Evolutionary conservation across 495 filamentous ascomycete genomes (phyloP).

Genomic region (Filosporella fistucella): DNA sequence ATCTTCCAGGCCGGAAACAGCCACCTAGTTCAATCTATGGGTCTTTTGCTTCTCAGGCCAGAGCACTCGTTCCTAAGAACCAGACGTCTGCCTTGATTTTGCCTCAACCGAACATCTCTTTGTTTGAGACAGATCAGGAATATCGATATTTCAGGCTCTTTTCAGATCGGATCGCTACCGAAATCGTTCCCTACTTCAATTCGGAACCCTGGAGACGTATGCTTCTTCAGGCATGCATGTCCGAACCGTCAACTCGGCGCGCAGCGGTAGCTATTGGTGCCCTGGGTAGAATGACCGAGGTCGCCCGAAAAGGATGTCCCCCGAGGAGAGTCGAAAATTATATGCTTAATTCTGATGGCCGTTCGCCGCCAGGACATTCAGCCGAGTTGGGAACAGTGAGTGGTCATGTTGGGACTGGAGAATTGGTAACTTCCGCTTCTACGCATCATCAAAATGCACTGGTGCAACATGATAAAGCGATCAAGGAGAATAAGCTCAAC

Average conservation of each 20-base stretch:
- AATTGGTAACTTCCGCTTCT: background rate
- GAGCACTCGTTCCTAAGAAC: conserved; percentile 7
- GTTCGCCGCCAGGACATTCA: background rate
- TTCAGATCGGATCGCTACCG: conserved; percentile 44
- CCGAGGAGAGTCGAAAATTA: background rate
- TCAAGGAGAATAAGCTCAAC: conserved; percentile 6
- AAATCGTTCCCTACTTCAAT: conserved; percentile 56
- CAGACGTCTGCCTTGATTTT: background rate
- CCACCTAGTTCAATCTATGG: conserved; percentile 8
- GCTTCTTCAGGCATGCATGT: conserved; percentile 53
- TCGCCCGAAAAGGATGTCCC: background rate
- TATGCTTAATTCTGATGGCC: background rate
- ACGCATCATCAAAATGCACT: conserved; percentile 12
- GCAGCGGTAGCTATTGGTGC: conserved; percentile 60
- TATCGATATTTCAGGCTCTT: conserved; percentile 54
- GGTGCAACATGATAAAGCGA: conserved; percentile 14
- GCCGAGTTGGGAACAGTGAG: background rate
- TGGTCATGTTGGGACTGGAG: background rate
- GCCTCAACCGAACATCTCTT: background rate
- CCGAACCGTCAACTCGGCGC: conserved; percentile 56
- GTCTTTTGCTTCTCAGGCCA: conserved; percentile 8
- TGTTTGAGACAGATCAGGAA: conserved; percentile 34
- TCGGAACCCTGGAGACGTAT: conserved; percentile 54
- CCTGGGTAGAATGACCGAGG: conserved; percentile 44
- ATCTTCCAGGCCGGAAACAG: conserved; percentile 24